phyloP scores from a whole-genome alignment of 805 yeast genomes.

The Kuraishia ogatae region DNA sequence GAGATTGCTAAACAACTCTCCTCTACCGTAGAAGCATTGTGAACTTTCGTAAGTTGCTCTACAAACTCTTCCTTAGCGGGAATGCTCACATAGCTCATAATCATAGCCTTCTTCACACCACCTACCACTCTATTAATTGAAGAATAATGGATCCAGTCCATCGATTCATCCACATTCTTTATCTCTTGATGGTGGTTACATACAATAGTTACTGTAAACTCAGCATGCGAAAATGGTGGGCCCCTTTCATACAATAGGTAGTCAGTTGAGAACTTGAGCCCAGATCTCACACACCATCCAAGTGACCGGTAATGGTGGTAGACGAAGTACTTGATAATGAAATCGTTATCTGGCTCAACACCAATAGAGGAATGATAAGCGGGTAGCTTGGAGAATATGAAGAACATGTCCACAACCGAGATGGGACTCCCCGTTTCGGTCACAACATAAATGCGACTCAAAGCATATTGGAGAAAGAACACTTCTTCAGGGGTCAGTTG shows the following conservation, averaged over 20 bases:
- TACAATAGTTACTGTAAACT: slow-evolving; percentile 56
- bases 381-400: not conserved
- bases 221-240: slow-evolving; percentile 94
- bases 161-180: slow-evolving; percentile 15
- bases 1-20: slow-evolving; percentile 4
- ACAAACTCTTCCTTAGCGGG: slow-evolving; percentile 31
- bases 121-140: slow-evolving; percentile 74
- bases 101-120: slow-evolving; percentile 74
- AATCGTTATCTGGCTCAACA: slow-evolving; percentile 19
- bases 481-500: slow-evolving; percentile 75
- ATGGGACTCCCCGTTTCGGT: not conserved
- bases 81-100: slow-evolving; percentile 56
- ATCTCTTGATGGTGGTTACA: slow-evolving; percentile 25
- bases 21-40: slow-evolving; percentile 4
- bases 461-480: slow-evolving; percentile 48
- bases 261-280: slow-evolving; percentile 89
- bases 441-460: slow-evolving; percentile 21
- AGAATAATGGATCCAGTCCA: slow-evolving; percentile 54
- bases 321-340: slow-evolving; percentile 53
- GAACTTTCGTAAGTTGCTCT: not conserved
- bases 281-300: slow-evolving; percentile 94
- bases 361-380: not conserved
- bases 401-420: not conserved
- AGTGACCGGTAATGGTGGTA: slow-evolving; percentile 82
- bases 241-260: slow-evolving; percentile 79